These are phyloP conservation scores for Suhomyces sp. DNA, from an alignment of 805 yeast genomes.

Conservation along the genomic window DNA sequence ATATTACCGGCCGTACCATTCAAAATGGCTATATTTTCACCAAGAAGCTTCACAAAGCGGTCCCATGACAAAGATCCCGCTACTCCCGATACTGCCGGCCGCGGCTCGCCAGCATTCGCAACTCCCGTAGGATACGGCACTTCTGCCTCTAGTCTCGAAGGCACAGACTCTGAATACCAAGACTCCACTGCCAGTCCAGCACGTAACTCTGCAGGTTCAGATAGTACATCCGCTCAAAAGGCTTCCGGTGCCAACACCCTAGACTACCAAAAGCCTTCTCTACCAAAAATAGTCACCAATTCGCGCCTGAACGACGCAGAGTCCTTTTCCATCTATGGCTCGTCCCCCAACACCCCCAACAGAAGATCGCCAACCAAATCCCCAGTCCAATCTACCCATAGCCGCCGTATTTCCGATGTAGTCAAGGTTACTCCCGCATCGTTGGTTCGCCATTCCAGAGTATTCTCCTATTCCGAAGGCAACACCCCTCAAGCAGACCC, in stretches of 20 bases:
- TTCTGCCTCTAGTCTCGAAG: background rate
- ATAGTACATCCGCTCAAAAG: background rate
- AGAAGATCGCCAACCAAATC: conserved; percentile 1
- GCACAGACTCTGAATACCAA: background rate
- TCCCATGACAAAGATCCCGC: background rate
- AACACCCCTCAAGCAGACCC: conserved; percentile 2
- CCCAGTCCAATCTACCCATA: background rate
- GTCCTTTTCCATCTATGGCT: background rate
- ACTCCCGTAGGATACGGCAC: background rate
- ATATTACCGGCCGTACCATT: background rate
- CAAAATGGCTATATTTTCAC: background rate
- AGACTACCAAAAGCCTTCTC: background rate
- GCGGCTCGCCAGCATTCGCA: background rate
- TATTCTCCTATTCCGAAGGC: conserved; percentile 14
- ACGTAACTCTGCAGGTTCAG: background rate
- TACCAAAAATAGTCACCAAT: background rate
- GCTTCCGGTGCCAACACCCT: background rate
- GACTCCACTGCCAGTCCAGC: background rate
- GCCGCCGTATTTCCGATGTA: conserved; percentile 24
- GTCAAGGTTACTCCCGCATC: conserved; percentile 34
- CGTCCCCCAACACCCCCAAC: background rate
- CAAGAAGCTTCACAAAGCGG: background rate
- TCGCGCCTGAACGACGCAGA: background rate
- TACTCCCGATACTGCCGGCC: background rate
- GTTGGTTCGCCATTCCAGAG: conserved; percentile 30